phyloP scores from a whole-genome alignment of 176 grass and related monocot species.

The Eremochloa ophiuroides region DNA sequence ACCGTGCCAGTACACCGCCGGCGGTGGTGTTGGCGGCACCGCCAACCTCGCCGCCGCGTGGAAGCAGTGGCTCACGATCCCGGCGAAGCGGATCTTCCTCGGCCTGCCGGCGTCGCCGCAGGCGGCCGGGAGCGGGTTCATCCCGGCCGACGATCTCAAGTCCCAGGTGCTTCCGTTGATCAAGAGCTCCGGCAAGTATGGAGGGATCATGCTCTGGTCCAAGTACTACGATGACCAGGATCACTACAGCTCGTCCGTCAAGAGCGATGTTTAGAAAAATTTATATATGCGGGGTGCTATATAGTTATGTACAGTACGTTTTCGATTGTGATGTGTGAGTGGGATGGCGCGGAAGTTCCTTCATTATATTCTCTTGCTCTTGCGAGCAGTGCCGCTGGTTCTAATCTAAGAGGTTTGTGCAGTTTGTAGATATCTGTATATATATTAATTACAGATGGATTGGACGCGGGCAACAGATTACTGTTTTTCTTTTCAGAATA shows the following conservation, averaged over 20 bases:
- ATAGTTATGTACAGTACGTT: too few species aligned
- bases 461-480: not conserved
- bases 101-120: constrained; percentile 48
- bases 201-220: constrained; percentile 68
- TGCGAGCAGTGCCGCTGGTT: not conserved
- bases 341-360: not conserved
- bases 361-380: not conserved
- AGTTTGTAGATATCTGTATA: not conserved
- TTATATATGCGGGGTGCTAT: not conserved
- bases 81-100: constrained; percentile 34
- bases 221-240: constrained; percentile 65
- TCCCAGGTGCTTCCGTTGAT: constrained; percentile 40
- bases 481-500: not conserved
- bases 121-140: constrained; percentile 45
- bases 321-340: not conserved
- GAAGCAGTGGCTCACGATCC: constrained; percentile 50
- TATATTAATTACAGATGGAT: not conserved
- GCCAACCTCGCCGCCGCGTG: constrained; percentile 20
- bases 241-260: constrained; percentile 43
- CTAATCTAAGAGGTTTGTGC: not conserved
- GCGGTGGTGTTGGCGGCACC: too few species aligned
- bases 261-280: constrained; percentile 31
- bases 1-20: constrained; percentile 62
- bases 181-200: constrained; percentile 43
- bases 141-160: constrained; percentile 47